A percentile compares a stretch with the other conserved stretches of the same genome.
Evolutionary conservation across 2,329 filamentous ascomycete genomes (phyloP).

Genomic region (Leptographium flavum): DNA sequence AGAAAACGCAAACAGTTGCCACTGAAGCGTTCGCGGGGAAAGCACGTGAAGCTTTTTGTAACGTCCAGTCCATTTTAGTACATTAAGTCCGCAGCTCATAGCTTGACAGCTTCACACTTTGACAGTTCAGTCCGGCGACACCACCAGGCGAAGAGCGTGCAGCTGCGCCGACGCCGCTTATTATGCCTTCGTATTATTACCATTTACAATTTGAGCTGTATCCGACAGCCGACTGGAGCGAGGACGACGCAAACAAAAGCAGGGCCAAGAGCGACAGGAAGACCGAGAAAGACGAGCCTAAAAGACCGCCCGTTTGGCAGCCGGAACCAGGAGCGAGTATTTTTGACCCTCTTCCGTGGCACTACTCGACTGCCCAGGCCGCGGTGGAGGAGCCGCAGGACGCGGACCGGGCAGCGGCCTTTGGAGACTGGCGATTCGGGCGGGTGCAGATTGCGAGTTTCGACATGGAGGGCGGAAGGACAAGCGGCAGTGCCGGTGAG

Average conservation of each 20-base stretch:
- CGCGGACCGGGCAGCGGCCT: slow-evolving; percentile 32
- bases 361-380: slow-evolving; percentile 18
- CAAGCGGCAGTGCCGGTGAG: not conserved
- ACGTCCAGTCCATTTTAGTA: too few relatives aligned
- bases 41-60: not conserved
- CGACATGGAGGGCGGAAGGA: slow-evolving; percentile 39
- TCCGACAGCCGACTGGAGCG: slow-evolving; percentile 25
- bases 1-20: too few relatives aligned
- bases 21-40: not conserved
- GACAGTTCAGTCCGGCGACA: not conserved
- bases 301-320: slow-evolving; percentile 26
- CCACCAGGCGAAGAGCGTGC: too few relatives aligned
- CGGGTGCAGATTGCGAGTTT: slow-evolving; percentile 68
- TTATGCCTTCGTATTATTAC: slow-evolving; percentile 50
- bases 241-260: not conserved
- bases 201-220: slow-evolving; percentile 56
- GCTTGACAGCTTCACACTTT: not conserved
- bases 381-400: slow-evolving; percentile 6
- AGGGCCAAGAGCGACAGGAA: slow-evolving; percentile 3
- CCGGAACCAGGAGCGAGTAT: slow-evolving; percentile 33
- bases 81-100: too few relatives aligned
- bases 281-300: not conserved
- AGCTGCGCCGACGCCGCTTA: slow-evolving; percentile 11
- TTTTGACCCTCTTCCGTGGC: slow-evolving; percentile 40
- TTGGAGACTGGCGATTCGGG: slow-evolving; percentile 68